These are phyloP conservation scores for Centrapalus pauciflorus DNA, from an alignment of 129 eudicot genomes.

Conservation along the genomic window DNA sequence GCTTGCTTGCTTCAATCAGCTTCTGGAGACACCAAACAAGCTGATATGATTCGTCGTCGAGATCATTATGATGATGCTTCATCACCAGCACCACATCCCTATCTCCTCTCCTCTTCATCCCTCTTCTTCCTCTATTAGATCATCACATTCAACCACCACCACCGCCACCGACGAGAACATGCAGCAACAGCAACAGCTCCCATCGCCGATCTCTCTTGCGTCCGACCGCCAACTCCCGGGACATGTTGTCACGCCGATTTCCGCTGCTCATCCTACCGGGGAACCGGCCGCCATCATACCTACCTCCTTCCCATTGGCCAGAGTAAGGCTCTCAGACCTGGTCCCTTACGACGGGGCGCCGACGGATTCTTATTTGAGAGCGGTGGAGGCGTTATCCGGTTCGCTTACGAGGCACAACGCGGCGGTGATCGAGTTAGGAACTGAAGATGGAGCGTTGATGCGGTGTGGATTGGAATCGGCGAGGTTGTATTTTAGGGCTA, in stretches of 20 bases:
- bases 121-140: conserved; percentile 35
- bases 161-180: conserved; percentile 12
- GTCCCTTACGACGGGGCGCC: conserved; percentile 72
- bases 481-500: conserved; percentile 53
- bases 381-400: conserved; percentile 68
- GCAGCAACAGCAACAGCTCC: conserved; percentile 22
- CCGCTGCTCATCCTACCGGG: conserved; percentile 27
- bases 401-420: conserved; percentile 79
- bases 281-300: conserved; percentile 17
- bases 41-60: conserved; percentile 40
- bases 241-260: conserved; percentile 27
- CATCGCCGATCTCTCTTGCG: conserved; percentile 36
- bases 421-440: conserved; percentile 65
- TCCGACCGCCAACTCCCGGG: conserved; percentile 26
- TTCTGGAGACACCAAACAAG: not conserved
- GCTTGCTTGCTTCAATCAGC: conserved; percentile 1
- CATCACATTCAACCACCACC: conserved; percentile 31
- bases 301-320: conserved; percentile 21
- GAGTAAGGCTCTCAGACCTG: conserved; percentile 64
- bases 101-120: conserved; percentile 16
- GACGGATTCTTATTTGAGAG: conserved; percentile 45
- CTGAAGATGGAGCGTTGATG: conserved; percentile 61
- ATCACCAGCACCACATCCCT: conserved; percentile 31
- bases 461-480: conserved; percentile 80
- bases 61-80: conserved; percentile 46